Conservation (phyloP, 306 rosid genomes). For the Quercus parvula region DNA sequence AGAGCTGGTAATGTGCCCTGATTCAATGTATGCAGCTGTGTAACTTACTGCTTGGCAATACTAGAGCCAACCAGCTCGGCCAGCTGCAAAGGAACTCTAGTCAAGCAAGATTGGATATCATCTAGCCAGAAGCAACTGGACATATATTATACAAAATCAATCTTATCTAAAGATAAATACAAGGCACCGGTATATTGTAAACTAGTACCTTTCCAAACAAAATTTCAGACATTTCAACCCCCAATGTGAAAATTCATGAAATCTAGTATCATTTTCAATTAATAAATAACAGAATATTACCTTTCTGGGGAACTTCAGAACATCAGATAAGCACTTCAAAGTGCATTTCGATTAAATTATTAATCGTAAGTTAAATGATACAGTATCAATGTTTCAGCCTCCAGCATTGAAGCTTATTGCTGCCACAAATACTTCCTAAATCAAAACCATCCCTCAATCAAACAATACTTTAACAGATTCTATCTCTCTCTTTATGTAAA, state of each 20-base stretch:
- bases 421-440: constrained; percentile 8
- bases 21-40: constrained; percentile 64
- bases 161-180: background rate
- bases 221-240: background rate
- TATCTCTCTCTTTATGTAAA: constrained; percentile 5
- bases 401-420: constrained; percentile 29
- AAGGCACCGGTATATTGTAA: background rate
- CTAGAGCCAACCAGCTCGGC: constrained; percentile 74
- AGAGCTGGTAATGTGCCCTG: constrained; percentile 70
- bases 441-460: constrained; percentile 21
- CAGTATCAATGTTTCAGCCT: constrained; percentile 24
- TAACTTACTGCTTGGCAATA: constrained; percentile 67
- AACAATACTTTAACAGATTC: constrained; percentile 14
- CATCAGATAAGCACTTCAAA: background rate
- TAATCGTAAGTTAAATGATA: constrained; percentile 18
- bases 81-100: constrained; percentile 46
- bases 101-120: background rate
- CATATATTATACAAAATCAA: background rate
- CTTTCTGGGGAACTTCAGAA: background rate
- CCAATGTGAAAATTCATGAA: background rate
- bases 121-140: background rate
- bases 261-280: background rate
- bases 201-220: background rate
- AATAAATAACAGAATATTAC: background rate
- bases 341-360: constrained; percentile 13